Conservation (phyloP, 495 filamentous ascomycete species). For the Penicillium flavigenum region DNA sequence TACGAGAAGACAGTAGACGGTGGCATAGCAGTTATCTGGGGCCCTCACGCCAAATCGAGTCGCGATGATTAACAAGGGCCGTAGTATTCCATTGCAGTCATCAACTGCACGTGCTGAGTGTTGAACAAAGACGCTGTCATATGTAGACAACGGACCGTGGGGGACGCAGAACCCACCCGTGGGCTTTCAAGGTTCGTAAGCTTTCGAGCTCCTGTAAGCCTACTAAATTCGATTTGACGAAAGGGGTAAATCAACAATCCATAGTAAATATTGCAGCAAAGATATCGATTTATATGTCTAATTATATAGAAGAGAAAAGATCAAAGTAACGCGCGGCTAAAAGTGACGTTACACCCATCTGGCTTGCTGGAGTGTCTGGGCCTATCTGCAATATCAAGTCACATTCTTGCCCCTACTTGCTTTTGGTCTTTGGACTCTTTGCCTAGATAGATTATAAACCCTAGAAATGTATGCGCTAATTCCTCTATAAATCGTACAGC, state of each 20-base stretch:
- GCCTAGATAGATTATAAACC: not conserved
- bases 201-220: not conserved
- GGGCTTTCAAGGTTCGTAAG: conserved; percentile 2
- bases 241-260: not conserved
- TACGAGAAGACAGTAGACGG: conserved; percentile 51
- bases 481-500: conserved; percentile 20
- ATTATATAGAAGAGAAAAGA: not conserved
- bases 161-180: conserved; percentile 20
- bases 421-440: not conserved
- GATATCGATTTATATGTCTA: not conserved
- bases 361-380: conserved; percentile 7
- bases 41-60: conserved; percentile 13
- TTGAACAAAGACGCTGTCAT: conserved; percentile 24
- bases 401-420: conserved; percentile 10
- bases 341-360: conserved; percentile 5
- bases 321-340: conserved; percentile 7
- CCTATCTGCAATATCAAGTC: conserved; percentile 5
- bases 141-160: conserved; percentile 24
- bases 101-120: conserved; percentile 17
- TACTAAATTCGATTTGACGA: not conserved
- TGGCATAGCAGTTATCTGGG: conserved; percentile 32
- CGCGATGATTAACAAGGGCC: conserved; percentile 12
- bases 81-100: conserved; percentile 24
- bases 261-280: not conserved
- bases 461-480: not conserved